Percentiles rank a stretch among this genome's conserved stretches.
phyloP scores from a whole-genome alignment of 2,329 filamentous ascomycete genomes.

The Aspergillus intermedius region DNA sequence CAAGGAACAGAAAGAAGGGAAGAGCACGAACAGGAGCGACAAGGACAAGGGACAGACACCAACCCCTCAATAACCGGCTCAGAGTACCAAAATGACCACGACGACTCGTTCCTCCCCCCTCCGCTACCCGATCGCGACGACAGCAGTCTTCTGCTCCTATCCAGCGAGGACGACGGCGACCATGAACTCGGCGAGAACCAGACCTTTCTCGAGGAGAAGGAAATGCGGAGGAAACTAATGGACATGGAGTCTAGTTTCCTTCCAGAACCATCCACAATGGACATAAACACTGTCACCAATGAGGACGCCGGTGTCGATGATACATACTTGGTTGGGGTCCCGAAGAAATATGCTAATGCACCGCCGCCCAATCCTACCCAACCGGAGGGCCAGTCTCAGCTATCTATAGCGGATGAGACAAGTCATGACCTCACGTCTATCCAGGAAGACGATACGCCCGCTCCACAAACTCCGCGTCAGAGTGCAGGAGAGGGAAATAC shows the following conservation, averaged over 20 bases:
- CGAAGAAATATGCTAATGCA: slow-evolving; percentile 18
- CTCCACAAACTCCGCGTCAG: slow-evolving; percentile 14
- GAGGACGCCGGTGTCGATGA: slow-evolving; percentile 33
- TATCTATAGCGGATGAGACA: slow-evolving; percentile 21
- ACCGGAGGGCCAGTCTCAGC: slow-evolving; percentile 15
- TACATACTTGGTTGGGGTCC: slow-evolving; percentile 38
- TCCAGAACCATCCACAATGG: slow-evolving; percentile 47
- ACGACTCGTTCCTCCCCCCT: slow-evolving; percentile 23
- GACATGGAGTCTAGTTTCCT: slow-evolving; percentile 60
- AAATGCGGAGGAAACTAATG: slow-evolving; percentile 54
- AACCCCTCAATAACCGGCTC: not conserved
- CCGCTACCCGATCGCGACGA: slow-evolving; percentile 30
- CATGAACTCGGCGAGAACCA: slow-evolving; percentile 32
- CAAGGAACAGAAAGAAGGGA: not conserved
- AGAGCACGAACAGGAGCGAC: slow-evolving; percentile 1
- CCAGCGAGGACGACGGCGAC: slow-evolving; percentile 25
- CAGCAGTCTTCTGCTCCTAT: slow-evolving; percentile 25
- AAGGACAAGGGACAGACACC: slow-evolving; percentile 8
- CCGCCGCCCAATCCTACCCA: slow-evolving; percentile 6
- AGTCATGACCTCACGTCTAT: slow-evolving; percentile 11
- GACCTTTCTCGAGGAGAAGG: slow-evolving; percentile 48
- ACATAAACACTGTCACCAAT: slow-evolving; percentile 21
- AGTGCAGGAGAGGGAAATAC: not conserved
- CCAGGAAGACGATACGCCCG: slow-evolving; percentile 5
- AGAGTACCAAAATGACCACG: slow-evolving; percentile 11